Percentiles rank a stretch among this genome's conserved stretches.
Conservation (phyloP, 1,139 yeast genomes). For the Kodamaea derodonti region DNA sequence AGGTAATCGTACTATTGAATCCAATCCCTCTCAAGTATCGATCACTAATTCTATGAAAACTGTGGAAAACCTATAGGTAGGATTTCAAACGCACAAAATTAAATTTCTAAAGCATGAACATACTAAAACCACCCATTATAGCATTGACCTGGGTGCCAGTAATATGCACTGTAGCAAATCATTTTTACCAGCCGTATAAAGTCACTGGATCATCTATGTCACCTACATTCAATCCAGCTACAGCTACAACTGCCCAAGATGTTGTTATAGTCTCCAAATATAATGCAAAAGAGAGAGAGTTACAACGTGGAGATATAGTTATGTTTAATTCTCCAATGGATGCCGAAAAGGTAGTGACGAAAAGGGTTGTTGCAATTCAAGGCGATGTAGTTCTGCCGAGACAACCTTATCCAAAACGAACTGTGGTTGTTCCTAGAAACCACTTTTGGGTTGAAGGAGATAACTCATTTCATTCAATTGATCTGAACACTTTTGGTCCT, state of each 20-base stretch:
- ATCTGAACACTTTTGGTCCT: constrained; percentile 84
- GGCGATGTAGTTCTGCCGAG: constrained; percentile 64
- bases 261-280: constrained; percentile 70
- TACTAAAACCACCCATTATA: constrained; percentile 8
- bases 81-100: not conserved
- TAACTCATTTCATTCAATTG: constrained; percentile 75
- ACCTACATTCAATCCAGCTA: constrained; percentile 78
- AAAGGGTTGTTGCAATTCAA: constrained; percentile 70
- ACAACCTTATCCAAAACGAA: constrained; percentile 59
- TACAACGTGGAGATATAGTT: constrained; percentile 67
- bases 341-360: constrained; percentile 70
- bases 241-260: constrained; percentile 50
- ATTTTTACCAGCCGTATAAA: constrained; percentile 68
- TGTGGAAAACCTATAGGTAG: too few relatives aligned
- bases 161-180: constrained; percentile 61
- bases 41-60: too few relatives aligned
- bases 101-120: not conserved
- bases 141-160: constrained; percentile 76
- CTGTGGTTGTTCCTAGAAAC: constrained; percentile 64
- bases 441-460: constrained; percentile 97
- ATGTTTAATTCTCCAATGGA: constrained; percentile 75
- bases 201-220: constrained; percentile 87
- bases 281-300: constrained; percentile 44
- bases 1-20: too few relatives aligned
- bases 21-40: too few relatives aligned